Evolutionary conservation across 208 protist genomes (phyloP).

Genomic region (Vickermania spadyakhi): DNA sequence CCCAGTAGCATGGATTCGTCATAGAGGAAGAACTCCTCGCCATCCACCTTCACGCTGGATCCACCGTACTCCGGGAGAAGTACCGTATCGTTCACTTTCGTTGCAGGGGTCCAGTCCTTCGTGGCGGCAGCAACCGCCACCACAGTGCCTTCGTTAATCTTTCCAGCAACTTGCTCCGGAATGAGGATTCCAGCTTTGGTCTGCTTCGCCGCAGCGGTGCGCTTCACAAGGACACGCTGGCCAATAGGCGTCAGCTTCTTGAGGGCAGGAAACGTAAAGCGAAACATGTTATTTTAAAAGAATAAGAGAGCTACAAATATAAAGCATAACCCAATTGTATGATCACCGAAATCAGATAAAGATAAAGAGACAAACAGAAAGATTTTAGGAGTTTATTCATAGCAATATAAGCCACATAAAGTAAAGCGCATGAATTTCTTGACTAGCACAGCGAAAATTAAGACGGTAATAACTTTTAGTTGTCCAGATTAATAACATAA

Average conservation of each 20-base stretch:
- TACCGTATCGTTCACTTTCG: slow-evolving; percentile 86
- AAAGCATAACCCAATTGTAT: too few relatives aligned
- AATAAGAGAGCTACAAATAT: too few relatives aligned
- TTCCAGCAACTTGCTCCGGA: slow-evolving; percentile 86
- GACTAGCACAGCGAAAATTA: too few relatives aligned
- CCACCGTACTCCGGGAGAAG: slow-evolving; percentile 89
- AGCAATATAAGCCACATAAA: too few relatives aligned
- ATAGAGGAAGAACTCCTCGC: slow-evolving; percentile 90
- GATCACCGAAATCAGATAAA: too few relatives aligned
- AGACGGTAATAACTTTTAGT: too few relatives aligned
- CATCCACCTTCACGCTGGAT: slow-evolving; percentile 83
- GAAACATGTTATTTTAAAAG: too few relatives aligned
- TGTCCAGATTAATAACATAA: too few relatives aligned
- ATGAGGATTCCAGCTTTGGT: slow-evolving; percentile 91
- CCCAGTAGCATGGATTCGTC: slow-evolving; percentile 82
- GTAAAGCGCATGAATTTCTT: too few relatives aligned
- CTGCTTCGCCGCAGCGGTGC: slow-evolving; percentile 82
- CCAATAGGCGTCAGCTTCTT: slow-evolving; percentile 88
- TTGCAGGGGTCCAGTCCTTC: slow-evolving; percentile 87
- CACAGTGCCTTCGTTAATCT: slow-evolving; percentile 90
- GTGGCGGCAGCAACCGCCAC: slow-evolving; percentile 78
- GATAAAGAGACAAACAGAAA: too few relatives aligned
- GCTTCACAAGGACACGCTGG: slow-evolving; percentile 85
- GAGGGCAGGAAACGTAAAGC: slow-evolving; percentile 50
- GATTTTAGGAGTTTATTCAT: too few relatives aligned